These are phyloP conservation scores for Neovahlkampfia damariscottae DNA, from an alignment of 78 protist species.

Conservation along the genomic window DNA sequence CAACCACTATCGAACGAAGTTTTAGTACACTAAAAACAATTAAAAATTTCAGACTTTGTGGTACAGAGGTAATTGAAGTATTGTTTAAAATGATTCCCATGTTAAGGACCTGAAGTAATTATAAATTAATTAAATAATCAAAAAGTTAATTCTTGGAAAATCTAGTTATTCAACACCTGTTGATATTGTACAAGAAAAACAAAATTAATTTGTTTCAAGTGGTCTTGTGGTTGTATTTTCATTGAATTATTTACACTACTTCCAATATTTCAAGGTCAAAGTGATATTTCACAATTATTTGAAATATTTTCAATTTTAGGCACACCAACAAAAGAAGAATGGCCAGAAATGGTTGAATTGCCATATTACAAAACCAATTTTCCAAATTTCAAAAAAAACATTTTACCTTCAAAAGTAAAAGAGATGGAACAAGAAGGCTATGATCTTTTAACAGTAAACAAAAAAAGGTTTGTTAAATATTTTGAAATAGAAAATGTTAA, in stretches of 20 bases:
- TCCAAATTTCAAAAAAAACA: slow-evolving; percentile 50
- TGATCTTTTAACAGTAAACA: slow-evolving; percentile 16
- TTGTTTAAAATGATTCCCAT: no score
- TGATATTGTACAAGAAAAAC: no score
- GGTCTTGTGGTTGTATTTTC: slow-evolving; percentile 92
- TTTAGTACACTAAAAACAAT: no score
- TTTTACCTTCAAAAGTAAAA: no score
- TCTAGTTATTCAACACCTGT: slow-evolving; percentile 60
- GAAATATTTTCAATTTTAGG: slow-evolving; percentile 80
- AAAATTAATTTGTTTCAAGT: no score
- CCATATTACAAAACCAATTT: slow-evolving; percentile 64
- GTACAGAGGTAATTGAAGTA: slow-evolving; percentile 73
- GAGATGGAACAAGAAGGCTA: background rate
- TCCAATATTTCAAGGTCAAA: slow-evolving; percentile 85
- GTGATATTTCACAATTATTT: slow-evolving; percentile 83
- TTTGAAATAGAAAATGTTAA: background rate
- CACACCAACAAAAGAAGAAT: slow-evolving; percentile 71
- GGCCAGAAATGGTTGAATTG: slow-evolving; percentile 76
- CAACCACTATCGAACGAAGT: slow-evolving; percentile 8
- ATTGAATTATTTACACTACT: slow-evolving; percentile 84
- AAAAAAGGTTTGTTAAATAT: no score
- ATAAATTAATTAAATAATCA: no score
- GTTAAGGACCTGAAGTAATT: no score
- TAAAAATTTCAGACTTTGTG: no score
- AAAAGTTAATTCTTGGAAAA: slow-evolving; percentile 89